phyloP scores from a whole-genome alignment of 495 filamentous ascomycete species.

The Penicillium cinerascens region DNA sequence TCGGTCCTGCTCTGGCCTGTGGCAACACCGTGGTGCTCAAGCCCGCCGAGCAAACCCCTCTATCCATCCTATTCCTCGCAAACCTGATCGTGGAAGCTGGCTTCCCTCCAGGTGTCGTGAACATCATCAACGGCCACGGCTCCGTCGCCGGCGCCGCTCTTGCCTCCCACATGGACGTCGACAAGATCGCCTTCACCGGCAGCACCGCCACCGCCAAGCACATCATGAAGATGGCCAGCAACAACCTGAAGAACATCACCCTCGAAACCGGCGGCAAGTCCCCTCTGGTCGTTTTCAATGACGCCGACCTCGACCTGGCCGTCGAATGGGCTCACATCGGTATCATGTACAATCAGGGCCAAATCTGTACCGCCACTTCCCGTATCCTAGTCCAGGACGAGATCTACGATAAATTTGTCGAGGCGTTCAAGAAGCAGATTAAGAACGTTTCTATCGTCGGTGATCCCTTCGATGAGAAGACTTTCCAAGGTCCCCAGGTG shows the following conservation, averaged over 20 bases:
- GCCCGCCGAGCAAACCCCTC: constrained; percentile 86
- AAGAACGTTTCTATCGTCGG: constrained; percentile 73
- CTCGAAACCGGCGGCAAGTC: constrained; percentile 90
- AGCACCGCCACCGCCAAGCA: constrained; percentile 74
- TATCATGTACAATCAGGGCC: constrained; percentile 71
- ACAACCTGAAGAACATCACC: constrained; percentile 37
- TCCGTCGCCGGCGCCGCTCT: constrained; percentile 71
- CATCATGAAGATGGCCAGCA: constrained; percentile 85
- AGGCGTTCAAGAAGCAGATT: constrained; percentile 70
- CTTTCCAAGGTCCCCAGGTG: constrained; percentile 82
- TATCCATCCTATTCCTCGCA: constrained; percentile 76
- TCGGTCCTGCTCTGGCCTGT: constrained; percentile 48
- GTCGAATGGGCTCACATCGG: constrained; percentile 80
- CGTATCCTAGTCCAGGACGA: constrained; percentile 76
- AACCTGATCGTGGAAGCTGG: constrained; percentile 79
- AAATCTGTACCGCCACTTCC: constrained; percentile 86
- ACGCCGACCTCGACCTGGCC: constrained; percentile 81
- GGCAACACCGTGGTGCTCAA: constrained; percentile 87
- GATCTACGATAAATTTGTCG: constrained; percentile 83
- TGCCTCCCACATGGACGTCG: constrained; percentile 67
- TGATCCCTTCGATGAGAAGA: constrained; percentile 75
- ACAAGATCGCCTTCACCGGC: constrained; percentile 90
- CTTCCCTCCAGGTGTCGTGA: constrained; percentile 85
- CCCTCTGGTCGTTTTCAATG: constrained; percentile 78
- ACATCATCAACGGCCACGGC: constrained; percentile 81